Evolutionary conservation across 768 basidiomycete genomes (phyloP), one percentile per base, ranked within the genome.

Genomic region (Lactarius hengduanensis): DNA sequence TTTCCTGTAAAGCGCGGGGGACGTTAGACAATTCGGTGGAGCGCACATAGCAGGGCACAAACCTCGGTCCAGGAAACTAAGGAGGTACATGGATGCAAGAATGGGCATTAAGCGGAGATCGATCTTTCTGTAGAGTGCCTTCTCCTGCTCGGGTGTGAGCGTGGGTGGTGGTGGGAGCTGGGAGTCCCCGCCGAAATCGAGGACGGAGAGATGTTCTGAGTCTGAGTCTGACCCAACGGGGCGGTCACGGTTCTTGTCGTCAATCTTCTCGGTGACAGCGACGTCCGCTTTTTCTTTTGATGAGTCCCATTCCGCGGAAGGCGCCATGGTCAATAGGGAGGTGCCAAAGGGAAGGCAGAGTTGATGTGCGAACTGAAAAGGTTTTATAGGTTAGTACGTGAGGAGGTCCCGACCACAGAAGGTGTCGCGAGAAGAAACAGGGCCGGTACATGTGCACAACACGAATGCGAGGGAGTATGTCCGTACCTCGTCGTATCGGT

Each of bases 91-190:
- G 40, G 75, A 32, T 6, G 72, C 71, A 18, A 75, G 63, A 28
- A 75, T 75, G 8, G 75, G 75, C 71, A 76, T 72, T 8, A 76
- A 70, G 34, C 75, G 69, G 56, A 72, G 8, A 64, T 77, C 76
- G 45, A 77, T 67, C 69, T 76, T 76, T 36, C 73, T 70, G 65
- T 72, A 76, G 13, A 76, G 55, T 47, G 43, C 66, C 64, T 75
- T 80, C 76, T 88, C 85, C 64, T 86, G 74, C 59, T 80, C 82
- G 10, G 73, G 73, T 1, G 83, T 83, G 28, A 85, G 69, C 16
- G 32, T 43, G 28, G 72, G 68, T 5, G 41, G 68, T 18, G 63
- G 65, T 22, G 65, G 65, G 28, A 66, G 43, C 36, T 30, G 41
- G 54, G 61, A 30, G 55, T 66, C 65, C 16, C 65, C 65, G 4